Base-by-base conservation (phyloP, 1,284 basidiomycete species). In the Cutaneotrichosporon cyanovorans region DNA sequence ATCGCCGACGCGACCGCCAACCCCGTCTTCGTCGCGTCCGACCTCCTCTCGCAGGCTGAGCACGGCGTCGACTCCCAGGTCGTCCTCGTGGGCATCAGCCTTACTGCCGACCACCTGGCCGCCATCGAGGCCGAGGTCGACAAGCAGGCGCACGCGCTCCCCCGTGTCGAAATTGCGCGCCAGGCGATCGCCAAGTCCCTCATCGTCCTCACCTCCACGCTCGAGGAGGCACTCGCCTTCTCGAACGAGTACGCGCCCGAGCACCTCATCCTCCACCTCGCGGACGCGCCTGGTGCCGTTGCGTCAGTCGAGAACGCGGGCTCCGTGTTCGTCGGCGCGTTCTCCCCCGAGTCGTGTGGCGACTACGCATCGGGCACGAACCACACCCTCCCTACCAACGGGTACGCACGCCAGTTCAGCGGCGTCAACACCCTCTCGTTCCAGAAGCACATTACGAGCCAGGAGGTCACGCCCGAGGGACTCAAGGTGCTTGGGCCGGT, bases 301-400 rank as follows among this genome's bases (percentile, higher is more conserved):
- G 72, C 76, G 14, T 67, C 69, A 16, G 80, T 97, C 20, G 77
- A 89, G 54, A 96, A 96, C 62, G 91, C 95, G 1, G 95, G 95
- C 14, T 92, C 87, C 57, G 85, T 98, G 31, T 99, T 99, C 63
- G 87, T 99, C 32, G 95, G 95, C 4, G 78, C 87, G 6, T 95
- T 82, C 69, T 87, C 89, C 2, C 92, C 95, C 2, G 95, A 45
- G 76, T 66, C 12, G 59, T 97, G 91, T 68, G 95, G 95, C 30
- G 95, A 99, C 70, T 98, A 98, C 63, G 95, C 95, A 4, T 92
- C 88, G 0, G 95, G 95, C 19, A 98, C 95, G 9, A 99, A 99
- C 72, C 95, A 99, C 76, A 96, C 93, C 0, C 77, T 92, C 28
- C 89, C 89, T 21, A 93, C 87, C 4, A 91, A 90, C 62, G 92